Evolutionary conservation across 768 basidiomycete species (phyloP), one percentile per base, ranked within the genome.

Genomic region (Phlebiopsis gigantea): DNA sequence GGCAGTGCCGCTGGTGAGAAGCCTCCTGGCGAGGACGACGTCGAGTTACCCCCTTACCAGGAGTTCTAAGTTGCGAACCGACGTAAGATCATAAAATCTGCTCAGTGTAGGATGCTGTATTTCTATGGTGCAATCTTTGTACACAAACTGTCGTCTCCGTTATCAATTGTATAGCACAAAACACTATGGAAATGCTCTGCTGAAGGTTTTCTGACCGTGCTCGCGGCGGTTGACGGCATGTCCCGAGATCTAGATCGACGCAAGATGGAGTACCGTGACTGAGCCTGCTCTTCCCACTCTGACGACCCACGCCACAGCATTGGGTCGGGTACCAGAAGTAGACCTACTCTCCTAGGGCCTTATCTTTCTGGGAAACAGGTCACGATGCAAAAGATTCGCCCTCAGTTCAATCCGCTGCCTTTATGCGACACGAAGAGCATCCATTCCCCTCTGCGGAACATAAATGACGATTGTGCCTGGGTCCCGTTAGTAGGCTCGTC

Each of bases 31-130:
- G 61, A 63, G 34, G 63, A 62, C 24, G 67, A 70, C n/a, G 68
- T 58, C 2, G 75, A 69, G 22, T 73, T 75, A 30, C 78, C 78
- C 0, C 75, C 78, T 2, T 79, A 79, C 69, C 62, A 76, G 56
- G 78, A 75, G 62, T 61, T 76, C 55, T 69, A 46, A 65, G 21
- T 5, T 17, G 39, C 28, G 34, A 39, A 17, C 12, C 8, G 34
- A n/a, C n/a, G n/a, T n/a, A n/a, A n/a, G n/a, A n/a, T n/a, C n/a
- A n/a, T n/a, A n/a, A n/a, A n/a, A n/a, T n/a, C n/a, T n/a, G 4
- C 15, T 14, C 7, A 15, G 34, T 55, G 43, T 31, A 7, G 24
- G 46, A 30, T 46, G 12, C 5, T 48, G 55, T 19, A 39, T 8
- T 49, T 26, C n/a, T 57, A 29, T 31, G 19, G 19, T 41, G 17